Conservation (phyloP, 2,329 filamentous ascomycete species). For the Teratosphaeria destructans region DNA sequence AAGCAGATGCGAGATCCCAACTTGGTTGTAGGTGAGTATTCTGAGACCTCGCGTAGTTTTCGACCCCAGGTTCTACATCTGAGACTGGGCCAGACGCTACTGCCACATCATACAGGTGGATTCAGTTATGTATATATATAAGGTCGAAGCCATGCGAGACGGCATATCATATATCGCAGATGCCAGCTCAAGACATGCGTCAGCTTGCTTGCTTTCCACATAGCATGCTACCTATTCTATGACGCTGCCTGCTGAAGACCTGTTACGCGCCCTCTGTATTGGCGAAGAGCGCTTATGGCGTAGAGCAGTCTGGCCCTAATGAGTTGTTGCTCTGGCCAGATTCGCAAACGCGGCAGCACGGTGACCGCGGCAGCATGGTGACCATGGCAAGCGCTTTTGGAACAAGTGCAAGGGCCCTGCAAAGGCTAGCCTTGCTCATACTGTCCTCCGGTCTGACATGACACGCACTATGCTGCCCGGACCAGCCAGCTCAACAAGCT, state of each 20-base stretch:
- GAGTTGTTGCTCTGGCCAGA: background rate
- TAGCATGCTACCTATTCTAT: background rate
- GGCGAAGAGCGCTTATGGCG: background rate
- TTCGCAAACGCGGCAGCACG: background rate
- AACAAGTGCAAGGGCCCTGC: background rate
- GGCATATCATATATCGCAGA: background rate
- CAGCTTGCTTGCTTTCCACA: background rate
- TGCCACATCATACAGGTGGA: too few relatives aligned
- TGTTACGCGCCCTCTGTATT: background rate
- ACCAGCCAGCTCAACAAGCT: constrained; percentile 83
- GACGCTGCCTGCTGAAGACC: background rate
- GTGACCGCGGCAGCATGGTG: background rate
- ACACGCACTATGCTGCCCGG: constrained; percentile 80
- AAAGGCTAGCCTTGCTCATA: constrained; percentile 41
- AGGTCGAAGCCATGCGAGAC: background rate
- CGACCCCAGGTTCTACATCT: too few relatives aligned
- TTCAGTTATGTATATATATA: background rate
- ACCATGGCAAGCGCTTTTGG: background rate
- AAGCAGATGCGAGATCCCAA: too few relatives aligned
- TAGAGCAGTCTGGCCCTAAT: background rate
- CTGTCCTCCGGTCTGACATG: constrained; percentile 92
- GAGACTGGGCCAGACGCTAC: too few relatives aligned
- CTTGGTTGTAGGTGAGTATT: too few relatives aligned
- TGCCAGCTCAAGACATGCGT: background rate
- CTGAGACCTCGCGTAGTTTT: too few relatives aligned